Conservation (phyloP, 1,139 yeast species). For the Kurtzmaniella natalensis region DNA sequence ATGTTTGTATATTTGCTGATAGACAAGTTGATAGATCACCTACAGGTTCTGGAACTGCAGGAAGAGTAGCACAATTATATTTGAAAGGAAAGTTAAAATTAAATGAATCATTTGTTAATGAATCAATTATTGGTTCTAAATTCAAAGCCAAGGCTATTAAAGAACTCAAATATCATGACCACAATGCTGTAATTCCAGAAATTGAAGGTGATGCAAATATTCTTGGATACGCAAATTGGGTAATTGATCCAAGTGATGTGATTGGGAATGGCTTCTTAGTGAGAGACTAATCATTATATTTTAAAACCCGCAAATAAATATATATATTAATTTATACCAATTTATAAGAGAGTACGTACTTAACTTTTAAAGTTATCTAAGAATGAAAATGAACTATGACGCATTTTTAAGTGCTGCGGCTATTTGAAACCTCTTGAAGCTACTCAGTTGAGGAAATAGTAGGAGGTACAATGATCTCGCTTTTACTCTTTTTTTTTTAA, state of each 20-base stretch:
- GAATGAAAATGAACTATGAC: too few relatives aligned
- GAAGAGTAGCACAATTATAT: constrained; percentile 15
- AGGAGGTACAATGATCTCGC: too few relatives aligned
- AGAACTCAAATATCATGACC: constrained; percentile 12
- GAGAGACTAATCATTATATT: background rate
- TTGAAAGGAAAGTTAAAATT: constrained; percentile 9
- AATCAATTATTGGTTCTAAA: constrained; percentile 16
- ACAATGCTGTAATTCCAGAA: constrained; percentile 14
- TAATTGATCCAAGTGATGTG: constrained; percentile 9
- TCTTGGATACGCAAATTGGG: constrained; percentile 17
- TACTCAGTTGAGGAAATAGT: too few relatives aligned
- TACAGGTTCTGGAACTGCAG: constrained; percentile 20
- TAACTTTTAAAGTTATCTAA: too few relatives aligned
- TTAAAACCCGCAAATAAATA: too few relatives aligned
- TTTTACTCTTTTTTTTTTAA: too few relatives aligned
- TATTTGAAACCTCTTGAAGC: too few relatives aligned
- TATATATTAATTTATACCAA: too few relatives aligned
- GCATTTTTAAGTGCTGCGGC: too few relatives aligned
- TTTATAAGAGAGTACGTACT: too few relatives aligned
- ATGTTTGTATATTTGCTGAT: constrained; percentile 14
- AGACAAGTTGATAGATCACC: constrained; percentile 20
- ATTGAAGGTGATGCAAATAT: constrained; percentile 16
- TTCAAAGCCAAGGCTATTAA: constrained; percentile 13
- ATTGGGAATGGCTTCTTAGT: constrained; percentile 1
- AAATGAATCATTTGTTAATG: constrained; percentile 11